Base-by-base conservation (phyloP, 1,284 basidiomycete genomes). In the Cryptococcus sp. region DNA sequence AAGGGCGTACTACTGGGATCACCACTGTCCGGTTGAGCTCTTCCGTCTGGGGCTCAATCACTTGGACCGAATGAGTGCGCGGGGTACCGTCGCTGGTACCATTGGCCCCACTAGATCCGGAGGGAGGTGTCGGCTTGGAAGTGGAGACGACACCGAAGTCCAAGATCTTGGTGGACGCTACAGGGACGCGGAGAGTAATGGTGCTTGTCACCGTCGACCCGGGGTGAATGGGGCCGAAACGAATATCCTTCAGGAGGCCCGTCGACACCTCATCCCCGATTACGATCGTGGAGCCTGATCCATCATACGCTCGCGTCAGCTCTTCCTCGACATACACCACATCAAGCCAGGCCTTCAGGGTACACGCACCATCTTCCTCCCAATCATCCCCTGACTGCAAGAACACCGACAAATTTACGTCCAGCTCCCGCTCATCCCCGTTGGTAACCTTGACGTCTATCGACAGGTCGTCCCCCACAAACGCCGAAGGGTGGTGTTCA, bases 371-470 rank as follows among this genome's bases (percentile, higher is more conserved):
- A 21, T 87, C 84, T 55, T 84, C 83, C 61, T 91, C 89, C 1
- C 84, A 83, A 60, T 91, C 89, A 62, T 89, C 87, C 1, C 84
- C 83, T 3, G 90, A 89, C 57, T 91, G 89, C 37, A 94, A 72
- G 48, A 91, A 79, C 2, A 88, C 82, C 57, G 89, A 87, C 7
- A 91, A 77, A 3, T 80, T 73, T n/a, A 89, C 75, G 6, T 86
- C 82, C 20, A 94, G 73, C 20, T 83, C 80, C 18, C 83, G 79
- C 28, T 82, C 82, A 69, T 93, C 90, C 3, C 77, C 68, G 67
- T 90, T 92, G 6, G 77, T 82, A 13, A 92, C 80, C 40, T 82
- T 79, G 39, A 94, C 78, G 16, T 71, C 70, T 59, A 94, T 84
- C 0, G 87, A 84, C 65, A 87, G 87, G 39, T 83, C 80, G 71